phyloP scores from a whole-genome alignment of 768 basidiomycete species.

The Gymnopilus dilepis region DNA sequence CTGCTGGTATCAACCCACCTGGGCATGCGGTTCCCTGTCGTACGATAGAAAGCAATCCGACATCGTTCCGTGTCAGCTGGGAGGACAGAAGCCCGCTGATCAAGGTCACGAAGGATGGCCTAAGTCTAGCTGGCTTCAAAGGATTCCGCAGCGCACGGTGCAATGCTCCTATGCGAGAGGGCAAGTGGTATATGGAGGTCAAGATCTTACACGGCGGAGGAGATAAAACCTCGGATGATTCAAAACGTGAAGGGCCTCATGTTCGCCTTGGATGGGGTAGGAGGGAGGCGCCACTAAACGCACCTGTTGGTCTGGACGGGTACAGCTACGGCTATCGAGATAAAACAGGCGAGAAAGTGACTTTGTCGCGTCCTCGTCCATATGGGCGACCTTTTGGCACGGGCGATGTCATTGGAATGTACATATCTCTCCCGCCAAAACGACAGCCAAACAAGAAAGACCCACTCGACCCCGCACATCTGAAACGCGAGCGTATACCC shows the following conservation, averaged over 20 bases:
- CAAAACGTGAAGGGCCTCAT: slow-evolving; percentile 71
- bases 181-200: slow-evolving; percentile 95
- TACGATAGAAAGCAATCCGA: slow-evolving; percentile 81
- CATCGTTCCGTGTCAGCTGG: slow-evolving; percentile 79
- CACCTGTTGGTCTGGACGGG: slow-evolving; percentile 90
- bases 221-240: slow-evolving; percentile 53
- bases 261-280: slow-evolving; percentile 92
- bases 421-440: slow-evolving; percentile 83
- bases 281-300: slow-evolving; percentile 92
- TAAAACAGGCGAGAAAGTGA: slow-evolving; percentile 90
- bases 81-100: slow-evolving; percentile 88
- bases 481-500: slow-evolving; percentile 89
- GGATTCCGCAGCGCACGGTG: slow-evolving; percentile 91
- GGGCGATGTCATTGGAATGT: slow-evolving; percentile 93
- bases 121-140: slow-evolving; percentile 77
- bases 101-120: slow-evolving; percentile 78
- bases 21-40: slow-evolving; percentile 68
- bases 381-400: slow-evolving; percentile 79
- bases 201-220: slow-evolving; percentile 78
- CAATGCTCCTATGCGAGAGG: slow-evolving; percentile 88
- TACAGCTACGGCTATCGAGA: slow-evolving; percentile 94
- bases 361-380: slow-evolving; percentile 76
- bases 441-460: slow-evolving; percentile 65
- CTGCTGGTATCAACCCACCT: slow-evolving; percentile 72
- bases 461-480: slow-evolving; percentile 77